Evolutionary conservation across 2,329 filamentous ascomycete species (phyloP).

Genomic region (Dichotomopilus funicola): DNA sequence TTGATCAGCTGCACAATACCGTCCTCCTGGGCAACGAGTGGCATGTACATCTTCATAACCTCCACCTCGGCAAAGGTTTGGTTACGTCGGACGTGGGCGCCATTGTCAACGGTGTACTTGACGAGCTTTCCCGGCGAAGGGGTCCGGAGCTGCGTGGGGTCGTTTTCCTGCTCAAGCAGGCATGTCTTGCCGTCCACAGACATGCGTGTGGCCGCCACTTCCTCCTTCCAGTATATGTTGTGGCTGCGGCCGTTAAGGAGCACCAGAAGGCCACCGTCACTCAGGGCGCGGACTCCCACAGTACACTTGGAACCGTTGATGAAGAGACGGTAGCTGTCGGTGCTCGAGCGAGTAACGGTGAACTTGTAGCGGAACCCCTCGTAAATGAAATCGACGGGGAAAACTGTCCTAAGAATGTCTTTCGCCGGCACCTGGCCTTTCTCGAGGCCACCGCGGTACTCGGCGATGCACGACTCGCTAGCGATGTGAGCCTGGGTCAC

Average conservation of each 20-base stretch:
- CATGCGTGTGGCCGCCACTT: conserved; percentile 88
- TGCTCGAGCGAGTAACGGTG: conserved; percentile 84
- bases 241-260: conserved; percentile 88
- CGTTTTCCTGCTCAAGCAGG: conserved; percentile 95
- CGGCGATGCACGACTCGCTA: conserved; percentile 80
- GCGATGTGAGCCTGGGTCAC: conserved; percentile 91
- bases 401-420: conserved; percentile 95
- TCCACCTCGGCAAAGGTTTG: conserved; percentile 95
- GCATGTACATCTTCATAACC: conserved; percentile 99
- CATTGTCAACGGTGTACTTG: conserved; percentile 95
- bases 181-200: conserved; percentile 98
- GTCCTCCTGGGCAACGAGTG: conserved; percentile 87
- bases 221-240: conserved; percentile 99
- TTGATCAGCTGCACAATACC: conserved; percentile 98
- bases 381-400: conserved; percentile 97
- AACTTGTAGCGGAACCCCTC: conserved; percentile 97
- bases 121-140: conserved; percentile 96
- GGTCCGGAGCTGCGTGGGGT: conserved; percentile 91
- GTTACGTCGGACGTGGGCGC: conserved; percentile 84
- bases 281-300: conserved; percentile 84
- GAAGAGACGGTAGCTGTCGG: conserved; percentile 94
- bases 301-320: conserved; percentile 97
- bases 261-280: conserved; percentile 87
- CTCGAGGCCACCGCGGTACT: conserved; percentile 83
- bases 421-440: conserved; percentile 97